Percentiles rank a stretch among this genome's conserved stretches.
phyloP scores from a whole-genome alignment of 208 protist genomes.

The Trypanosoma rangeli region DNA sequence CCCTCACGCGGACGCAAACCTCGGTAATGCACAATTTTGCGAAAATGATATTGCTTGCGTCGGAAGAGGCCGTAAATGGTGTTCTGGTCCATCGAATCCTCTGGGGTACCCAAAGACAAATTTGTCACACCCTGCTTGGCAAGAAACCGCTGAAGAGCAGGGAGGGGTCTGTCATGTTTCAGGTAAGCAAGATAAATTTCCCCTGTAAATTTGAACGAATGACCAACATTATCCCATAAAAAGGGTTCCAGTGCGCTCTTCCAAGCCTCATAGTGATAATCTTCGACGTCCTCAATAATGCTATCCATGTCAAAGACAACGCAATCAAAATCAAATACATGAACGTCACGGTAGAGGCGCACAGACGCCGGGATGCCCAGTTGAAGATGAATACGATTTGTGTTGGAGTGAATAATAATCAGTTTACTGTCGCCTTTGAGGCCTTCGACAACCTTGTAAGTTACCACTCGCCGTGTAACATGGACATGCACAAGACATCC shows the following conservation, averaged over 20 bases:
- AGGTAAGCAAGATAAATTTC: constrained; percentile 88
- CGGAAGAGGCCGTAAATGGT: constrained; percentile 70
- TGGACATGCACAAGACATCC: constrained; percentile 76
- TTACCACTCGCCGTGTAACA: constrained; percentile 64
- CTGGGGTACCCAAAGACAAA: constrained; percentile 41
- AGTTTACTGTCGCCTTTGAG: constrained; percentile 45
- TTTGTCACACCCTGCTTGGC: constrained; percentile 47
- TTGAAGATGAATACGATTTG: constrained; percentile 60
- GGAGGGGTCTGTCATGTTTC: constrained; percentile 61
- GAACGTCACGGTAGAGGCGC: constrained; percentile 67
- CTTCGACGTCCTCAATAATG: constrained; percentile 78
- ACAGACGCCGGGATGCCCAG: constrained; percentile 58
- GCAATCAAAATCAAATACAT: constrained; percentile 86
- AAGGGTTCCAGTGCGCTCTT: constrained; percentile 72
- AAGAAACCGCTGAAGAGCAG: constrained; percentile 66
- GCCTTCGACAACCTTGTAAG: constrained; percentile 67
- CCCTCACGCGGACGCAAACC: constrained; percentile 61
- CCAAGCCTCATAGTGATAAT: constrained; percentile 87
- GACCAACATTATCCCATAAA: constrained; percentile 41
- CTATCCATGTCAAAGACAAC: constrained; percentile 90
- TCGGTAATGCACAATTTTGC: constrained; percentile 39
- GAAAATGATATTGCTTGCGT: constrained; percentile 72
- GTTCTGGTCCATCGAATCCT: constrained; percentile 47
- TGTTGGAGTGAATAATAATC: constrained; percentile 74
- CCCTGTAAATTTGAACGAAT: constrained; percentile 54